Conservation (phyloP, 2,329 filamentous ascomycete species). For the Trichoderma sp. region DNA sequence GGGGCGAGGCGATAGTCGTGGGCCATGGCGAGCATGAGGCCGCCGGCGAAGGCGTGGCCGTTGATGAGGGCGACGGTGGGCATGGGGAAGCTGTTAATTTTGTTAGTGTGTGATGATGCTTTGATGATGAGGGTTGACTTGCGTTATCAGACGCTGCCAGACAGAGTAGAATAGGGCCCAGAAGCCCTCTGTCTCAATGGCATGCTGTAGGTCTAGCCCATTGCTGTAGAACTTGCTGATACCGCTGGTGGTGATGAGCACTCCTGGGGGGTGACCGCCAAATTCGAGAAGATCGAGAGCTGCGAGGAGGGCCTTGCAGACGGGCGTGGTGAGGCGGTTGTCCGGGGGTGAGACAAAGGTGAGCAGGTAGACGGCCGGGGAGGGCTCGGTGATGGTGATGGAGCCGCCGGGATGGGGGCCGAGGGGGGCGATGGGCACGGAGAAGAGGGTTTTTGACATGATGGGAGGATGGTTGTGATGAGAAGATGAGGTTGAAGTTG, state of each 20-base stretch:
- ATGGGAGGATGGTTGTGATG: not conserved
- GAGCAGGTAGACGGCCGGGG: slow-evolving; percentile 67
- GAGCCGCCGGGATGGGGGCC: slow-evolving; percentile 53
- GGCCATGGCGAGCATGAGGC: slow-evolving; percentile 79
- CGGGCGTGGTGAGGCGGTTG: slow-evolving; percentile 71
- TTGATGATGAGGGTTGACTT: not conserved
- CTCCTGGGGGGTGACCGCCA: slow-evolving; percentile 63
- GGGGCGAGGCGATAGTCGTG: slow-evolving; percentile 83
- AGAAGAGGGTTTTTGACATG: slow-evolving; percentile 36
- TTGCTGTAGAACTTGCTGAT: slow-evolving; percentile 82
- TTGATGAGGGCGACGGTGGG: slow-evolving; percentile 78
- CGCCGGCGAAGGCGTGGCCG: slow-evolving; percentile 79
- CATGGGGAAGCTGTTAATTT: slow-evolving; percentile 67
- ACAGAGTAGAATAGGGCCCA: slow-evolving; percentile 64
- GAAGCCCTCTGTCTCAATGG: slow-evolving; percentile 61
- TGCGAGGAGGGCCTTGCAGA: slow-evolving; percentile 66
- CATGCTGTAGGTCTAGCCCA: slow-evolving; percentile 74
- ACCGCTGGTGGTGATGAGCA: slow-evolving; percentile 73
- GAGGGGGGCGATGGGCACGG: slow-evolving; percentile 56
- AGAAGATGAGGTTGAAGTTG: not conserved
- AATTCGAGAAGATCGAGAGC: slow-evolving; percentile 76
- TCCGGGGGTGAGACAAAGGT: slow-evolving; percentile 72
- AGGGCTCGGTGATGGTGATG: slow-evolving; percentile 64
- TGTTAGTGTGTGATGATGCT: not conserved
- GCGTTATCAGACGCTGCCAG: slow-evolving; percentile 59